Evolutionary conservation across 2,329 filamentous ascomycete species (phyloP), one percentile per base, ranked within the genome.

Genomic region (Pyrenochaeta sp.): DNA sequence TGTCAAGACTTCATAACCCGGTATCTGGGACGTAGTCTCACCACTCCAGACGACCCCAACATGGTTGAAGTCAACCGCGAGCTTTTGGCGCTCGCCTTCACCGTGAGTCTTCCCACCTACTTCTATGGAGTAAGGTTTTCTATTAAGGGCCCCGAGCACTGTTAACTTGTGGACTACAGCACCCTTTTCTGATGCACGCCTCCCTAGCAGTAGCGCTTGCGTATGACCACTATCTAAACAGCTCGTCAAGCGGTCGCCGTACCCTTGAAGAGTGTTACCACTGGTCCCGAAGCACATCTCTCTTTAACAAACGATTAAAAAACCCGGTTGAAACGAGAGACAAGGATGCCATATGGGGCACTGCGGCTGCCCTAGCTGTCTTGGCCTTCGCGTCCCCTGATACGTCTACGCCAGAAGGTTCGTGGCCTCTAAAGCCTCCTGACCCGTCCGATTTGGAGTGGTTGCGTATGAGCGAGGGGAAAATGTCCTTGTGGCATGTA

Each of bases 1-100:
- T 50, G 47, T 50, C 47, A 40, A 39, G 28, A 50, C 34, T 50
- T 50, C 32, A 40, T 50, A 40, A 50, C n/a, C n/a, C 47, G 47
- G 47, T 50, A 50, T 50, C 47, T 50, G 5, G 36, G 34, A 5
- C 30, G 34, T 39, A 40, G 34, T 27, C 47, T 50, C 47, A 50
- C 39, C 36, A 40, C 47, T 25, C 47, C 47, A 40, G 28, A 50
- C 13, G 36, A 40, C 24, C 28, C 47, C 6, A 40, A 40, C 12
- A 40, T 50, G 32, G 47, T 39, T 39, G 15, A 25, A 22, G 47
- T 40, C 34, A 50, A 50, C 36, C 30, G 36, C 5, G 15, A 24
- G 32, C 36, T 50, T 50, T 37, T 50, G n/a, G 36, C 22, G 13
- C 34, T 50, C 30, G 22, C 47, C 47, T 40, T 37, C 34, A 37